These are phyloP conservation scores for Candida manassasensis DNA, from an alignment of 805 yeast genomes.

Conservation along the genomic window DNA sequence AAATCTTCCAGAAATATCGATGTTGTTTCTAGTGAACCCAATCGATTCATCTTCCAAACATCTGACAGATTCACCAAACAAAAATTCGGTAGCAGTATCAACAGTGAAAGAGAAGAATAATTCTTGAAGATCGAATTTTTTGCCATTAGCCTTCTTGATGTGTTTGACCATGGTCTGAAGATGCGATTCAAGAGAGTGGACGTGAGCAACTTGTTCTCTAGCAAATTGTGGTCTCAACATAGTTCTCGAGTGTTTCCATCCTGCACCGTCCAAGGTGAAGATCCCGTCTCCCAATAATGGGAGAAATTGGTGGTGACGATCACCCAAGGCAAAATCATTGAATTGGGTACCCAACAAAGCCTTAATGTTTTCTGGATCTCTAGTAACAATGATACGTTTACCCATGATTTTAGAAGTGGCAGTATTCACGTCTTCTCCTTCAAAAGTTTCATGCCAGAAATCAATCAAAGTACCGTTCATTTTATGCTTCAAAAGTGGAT, in stretches of 20 bases:
- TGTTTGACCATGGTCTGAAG: slow-evolving; percentile 31
- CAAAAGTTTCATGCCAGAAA: slow-evolving; percentile 12
- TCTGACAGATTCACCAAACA: slow-evolving; percentile 37
- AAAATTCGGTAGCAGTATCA: slow-evolving; percentile 38
- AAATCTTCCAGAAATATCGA: slow-evolving; percentile 23
- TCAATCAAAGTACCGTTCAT: slow-evolving; percentile 18
- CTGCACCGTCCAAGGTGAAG: slow-evolving; percentile 38
- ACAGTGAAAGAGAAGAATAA: slow-evolving; percentile 36
- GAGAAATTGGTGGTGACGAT: slow-evolving; percentile 31
- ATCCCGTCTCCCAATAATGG: slow-evolving; percentile 42
- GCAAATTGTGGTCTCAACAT: slow-evolving; percentile 44
- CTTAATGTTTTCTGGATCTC: slow-evolving; percentile 39
- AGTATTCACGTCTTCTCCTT: slow-evolving; percentile 7
- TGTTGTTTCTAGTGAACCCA: slow-evolving; percentile 14
- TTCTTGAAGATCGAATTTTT: slow-evolving; percentile 33
- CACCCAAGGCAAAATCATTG: slow-evolving; percentile 36
- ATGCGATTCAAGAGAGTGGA: slow-evolving; percentile 36
- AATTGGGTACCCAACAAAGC: slow-evolving; percentile 41
- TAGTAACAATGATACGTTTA: slow-evolving; percentile 19
- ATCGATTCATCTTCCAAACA: slow-evolving; percentile 27
- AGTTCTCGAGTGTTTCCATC: slow-evolving; percentile 41
- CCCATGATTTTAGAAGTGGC: slow-evolving; percentile 16
- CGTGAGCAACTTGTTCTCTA: slow-evolving; percentile 40
- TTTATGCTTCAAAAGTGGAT: slow-evolving; percentile 10
- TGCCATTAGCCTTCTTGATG: slow-evolving; percentile 21